These are phyloP conservation scores for Schizosaccharomyces osmophilus DNA, from an alignment of 805 yeast species.

Conservation along the genomic window DNA sequence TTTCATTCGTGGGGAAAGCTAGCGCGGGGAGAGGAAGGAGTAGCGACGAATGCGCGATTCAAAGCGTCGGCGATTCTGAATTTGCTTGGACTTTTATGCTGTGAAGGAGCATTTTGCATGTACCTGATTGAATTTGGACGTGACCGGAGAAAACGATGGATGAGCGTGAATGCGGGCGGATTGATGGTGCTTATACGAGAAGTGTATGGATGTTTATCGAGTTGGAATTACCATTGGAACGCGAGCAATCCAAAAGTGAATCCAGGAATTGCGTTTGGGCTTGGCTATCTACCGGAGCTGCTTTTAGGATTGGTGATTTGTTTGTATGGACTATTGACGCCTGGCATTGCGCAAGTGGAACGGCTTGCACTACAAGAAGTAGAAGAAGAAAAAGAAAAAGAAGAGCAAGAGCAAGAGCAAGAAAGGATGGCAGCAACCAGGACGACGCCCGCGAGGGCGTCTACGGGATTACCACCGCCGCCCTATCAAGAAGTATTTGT, in stretches of 20 bases:
- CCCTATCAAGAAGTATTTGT: too few species aligned
- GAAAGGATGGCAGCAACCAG: too few species aligned
- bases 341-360: not conserved
- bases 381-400: too few species aligned
- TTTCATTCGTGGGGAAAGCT: not conserved
- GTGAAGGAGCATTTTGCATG: not conserved
- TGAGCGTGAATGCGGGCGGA: not conserved
- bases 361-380: not conserved
- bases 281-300: not conserved
- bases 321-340: not conserved
- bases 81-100: too few species aligned
- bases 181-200: not conserved
- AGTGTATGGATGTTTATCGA: not conserved
- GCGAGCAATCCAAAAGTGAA: not conserved
- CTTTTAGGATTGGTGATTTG: not conserved
- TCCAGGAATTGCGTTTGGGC: not conserved
- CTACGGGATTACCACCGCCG: too few species aligned
- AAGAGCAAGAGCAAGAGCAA: too few species aligned
- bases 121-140: not conserved
- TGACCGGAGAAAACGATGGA: not conserved
- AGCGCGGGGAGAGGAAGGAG: not conserved
- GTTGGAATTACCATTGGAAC: not conserved
- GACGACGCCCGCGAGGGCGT: too few species aligned
- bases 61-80: not conserved
- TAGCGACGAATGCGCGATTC: not conserved